Percentiles rank a stretch among this genome's conserved stretches.
Conservation (phyloP, 2,329 filamentous ascomycete species). For the Beauveria australis region DNA sequence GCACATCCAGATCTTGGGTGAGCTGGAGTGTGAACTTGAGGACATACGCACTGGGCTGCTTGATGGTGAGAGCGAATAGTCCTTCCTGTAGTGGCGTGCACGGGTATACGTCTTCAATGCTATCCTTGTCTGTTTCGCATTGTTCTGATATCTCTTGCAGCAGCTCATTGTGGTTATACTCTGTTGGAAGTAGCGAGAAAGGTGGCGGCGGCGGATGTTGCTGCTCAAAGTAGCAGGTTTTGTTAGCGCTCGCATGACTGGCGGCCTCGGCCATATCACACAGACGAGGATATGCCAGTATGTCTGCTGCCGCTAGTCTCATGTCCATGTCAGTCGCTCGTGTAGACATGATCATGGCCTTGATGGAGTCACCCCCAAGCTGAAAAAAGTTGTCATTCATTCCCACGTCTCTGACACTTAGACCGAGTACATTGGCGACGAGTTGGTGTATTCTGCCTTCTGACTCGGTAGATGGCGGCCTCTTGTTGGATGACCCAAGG, state of each 20-base stretch:
- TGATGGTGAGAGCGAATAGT: constrained; percentile 27
- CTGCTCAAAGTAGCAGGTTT: background rate
- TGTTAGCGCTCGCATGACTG: background rate
- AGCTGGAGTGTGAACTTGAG: constrained; percentile 21
- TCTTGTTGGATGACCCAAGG: background rate
- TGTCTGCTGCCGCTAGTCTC: constrained; percentile 27
- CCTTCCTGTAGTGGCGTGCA: constrained; percentile 25
- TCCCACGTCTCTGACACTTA: constrained; percentile 19
- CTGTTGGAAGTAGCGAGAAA: background rate
- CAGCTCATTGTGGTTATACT: constrained; percentile 9
- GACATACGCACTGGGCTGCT: constrained; percentile 22
- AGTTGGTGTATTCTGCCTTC: background rate
- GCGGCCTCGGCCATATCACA: background rate
- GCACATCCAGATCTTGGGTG: constrained; percentile 13
- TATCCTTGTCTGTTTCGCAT: constrained; percentile 15
- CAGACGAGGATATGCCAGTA: constrained; percentile 23
- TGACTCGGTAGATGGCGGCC: background rate
- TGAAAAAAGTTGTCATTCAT: constrained; percentile 36
- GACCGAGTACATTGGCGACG: constrained; percentile 1
- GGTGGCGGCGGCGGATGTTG: background rate
- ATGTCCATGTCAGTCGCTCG: background rate
- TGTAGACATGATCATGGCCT: constrained; percentile 25
- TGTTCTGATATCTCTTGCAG: constrained; percentile 14
- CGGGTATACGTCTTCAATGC: constrained; percentile 28
- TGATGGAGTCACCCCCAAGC: constrained; percentile 36